phyloP scores from a whole-genome alignment of 805 yeast genomes.

The Ogataea glucozyma region DNA sequence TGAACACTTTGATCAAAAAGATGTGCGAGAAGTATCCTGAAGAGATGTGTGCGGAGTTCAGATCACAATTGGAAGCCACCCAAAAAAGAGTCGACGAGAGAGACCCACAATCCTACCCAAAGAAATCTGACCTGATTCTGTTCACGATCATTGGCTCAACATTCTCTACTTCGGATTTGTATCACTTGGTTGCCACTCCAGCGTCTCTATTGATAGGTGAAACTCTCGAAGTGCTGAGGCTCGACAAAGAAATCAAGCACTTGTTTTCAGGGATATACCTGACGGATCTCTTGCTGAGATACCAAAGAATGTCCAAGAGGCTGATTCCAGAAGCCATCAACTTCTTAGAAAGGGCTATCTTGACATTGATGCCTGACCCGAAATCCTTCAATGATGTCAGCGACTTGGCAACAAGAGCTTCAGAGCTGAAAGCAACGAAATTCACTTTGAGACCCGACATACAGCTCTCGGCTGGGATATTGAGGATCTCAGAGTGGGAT shows the following conservation, averaged over 20 bases:
- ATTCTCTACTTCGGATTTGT: constrained; percentile 94
- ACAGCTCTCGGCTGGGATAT: constrained; percentile 13
- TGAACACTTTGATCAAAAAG: constrained; percentile 50
- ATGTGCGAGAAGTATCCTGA: constrained; percentile 68
- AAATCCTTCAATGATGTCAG: constrained; percentile 21
- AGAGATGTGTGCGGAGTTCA: constrained; percentile 58
- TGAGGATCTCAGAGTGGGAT: constrained; percentile 21
- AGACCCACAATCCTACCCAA: constrained; percentile 34
- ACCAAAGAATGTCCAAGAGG: constrained; percentile 80
- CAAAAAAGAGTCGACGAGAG: constrained; percentile 51
- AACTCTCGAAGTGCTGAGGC: constrained; percentile 54
- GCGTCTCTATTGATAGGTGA: constrained; percentile 72
- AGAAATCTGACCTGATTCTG: constrained; percentile 59
- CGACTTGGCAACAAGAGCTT: constrained; percentile 23
- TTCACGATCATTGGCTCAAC: constrained; percentile 71
- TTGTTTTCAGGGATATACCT: constrained; percentile 63
- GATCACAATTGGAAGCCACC: constrained; percentile 56
- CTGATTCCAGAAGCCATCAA: constrained; percentile 74
- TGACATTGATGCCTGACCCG: constrained; percentile 44
- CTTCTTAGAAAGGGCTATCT: constrained; percentile 55
- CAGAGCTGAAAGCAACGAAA: constrained; percentile 14
- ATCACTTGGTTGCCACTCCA: constrained; percentile 89
- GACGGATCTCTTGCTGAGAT: constrained; percentile 63
- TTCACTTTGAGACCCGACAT: constrained; percentile 22
- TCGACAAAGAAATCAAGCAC: constrained; percentile 24